A percentile compares a stretch with the other conserved stretches of the same genome.
Conservation (phyloP, 1,284 basidiomycete species). For the Apiotrichum sp. region DNA sequence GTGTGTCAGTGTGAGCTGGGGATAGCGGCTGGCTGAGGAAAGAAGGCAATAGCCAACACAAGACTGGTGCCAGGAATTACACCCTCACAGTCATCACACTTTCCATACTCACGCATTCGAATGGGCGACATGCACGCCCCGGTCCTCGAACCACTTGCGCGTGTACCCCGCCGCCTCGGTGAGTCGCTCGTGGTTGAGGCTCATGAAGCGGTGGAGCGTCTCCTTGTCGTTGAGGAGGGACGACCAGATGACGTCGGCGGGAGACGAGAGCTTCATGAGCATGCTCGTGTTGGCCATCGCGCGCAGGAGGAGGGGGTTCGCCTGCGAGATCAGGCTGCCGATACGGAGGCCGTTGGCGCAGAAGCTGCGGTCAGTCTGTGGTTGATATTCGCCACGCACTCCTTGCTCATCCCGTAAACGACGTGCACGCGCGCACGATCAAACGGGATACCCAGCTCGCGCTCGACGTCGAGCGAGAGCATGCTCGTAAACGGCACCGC, state of each 20-base stretch:
- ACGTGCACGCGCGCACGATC: conserved; percentile 45
- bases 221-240: conserved; percentile 28
- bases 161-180: conserved; percentile 36
- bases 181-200: conserved; percentile 32
- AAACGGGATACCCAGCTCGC: conserved; percentile 43
- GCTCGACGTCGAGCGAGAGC: conserved; percentile 44
- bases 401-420: conserved; percentile 47
- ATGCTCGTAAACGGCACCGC: conserved; percentile 45
- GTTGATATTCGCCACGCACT: conserved; percentile 22
- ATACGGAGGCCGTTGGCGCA: conserved; percentile 49
- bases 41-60: too few species aligned
- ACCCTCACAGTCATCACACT: background rate
- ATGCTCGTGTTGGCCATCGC: conserved; percentile 43
- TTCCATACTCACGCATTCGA: conserved; percentile 33
- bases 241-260: conserved; percentile 43
- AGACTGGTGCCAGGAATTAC: too few species aligned
- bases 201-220: conserved; percentile 30
- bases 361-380: conserved; percentile 28
- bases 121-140: conserved; percentile 38
- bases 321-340: conserved; percentile 45
- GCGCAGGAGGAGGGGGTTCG: conserved; percentile 45
- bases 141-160: conserved; percentile 36
- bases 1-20: background rate
- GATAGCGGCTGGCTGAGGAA: too few species aligned
- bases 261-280: conserved; percentile 44